Base-by-base conservation (phyloP, 164 flowering plant species). In the Vitis rotundifolia region DNA sequence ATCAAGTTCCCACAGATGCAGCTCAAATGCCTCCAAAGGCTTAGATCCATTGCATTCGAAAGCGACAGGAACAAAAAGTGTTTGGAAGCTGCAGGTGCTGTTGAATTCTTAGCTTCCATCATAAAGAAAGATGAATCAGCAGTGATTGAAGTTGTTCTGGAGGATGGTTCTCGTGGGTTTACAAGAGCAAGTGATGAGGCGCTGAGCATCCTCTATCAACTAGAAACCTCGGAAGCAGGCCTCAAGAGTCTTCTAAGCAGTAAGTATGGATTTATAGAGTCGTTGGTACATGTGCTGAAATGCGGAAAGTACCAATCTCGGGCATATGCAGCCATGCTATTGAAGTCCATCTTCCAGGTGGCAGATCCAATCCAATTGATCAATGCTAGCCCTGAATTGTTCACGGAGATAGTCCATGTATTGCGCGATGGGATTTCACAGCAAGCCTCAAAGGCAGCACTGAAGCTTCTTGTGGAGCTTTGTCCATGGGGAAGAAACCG, bases 401-500 rank as follows among this genome's bases (percentile, higher is more conserved):
- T 92, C 44, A 5, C 2, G 0, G 87, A 79, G 62, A 49, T 80
- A 0, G 85, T 85, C 5, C 67, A 65, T 0, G 74, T 85, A 0
- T 37, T 94, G 19, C 69, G 64, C 0, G 93, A 90, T 60, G 82
- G 80, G 55, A 79, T 85, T 52, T 90, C 98, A 0, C 71, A 63
- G 9, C 85, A 83, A 57, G 79, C 88, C 0, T 75, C 85, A 0
- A 92, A 86, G 64, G 77, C 88, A 1, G 91, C 92, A 11, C 49
- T 92, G 81, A 80, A 92, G 68, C 75, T 92, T 12, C 70, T 94
- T 0, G 69, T 85, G 1, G 84, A 82, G 76, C 49, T 84, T 1
- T 80, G 85, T 54, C 91, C 88, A 9, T 89, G 91, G 93, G 95
- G 97, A 4, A 75, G 93, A 57, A 94, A 92, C 83, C 70, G 91